Conservation (phyloP, 306 rosid genomes). For the Lablab purpureus region DNA sequence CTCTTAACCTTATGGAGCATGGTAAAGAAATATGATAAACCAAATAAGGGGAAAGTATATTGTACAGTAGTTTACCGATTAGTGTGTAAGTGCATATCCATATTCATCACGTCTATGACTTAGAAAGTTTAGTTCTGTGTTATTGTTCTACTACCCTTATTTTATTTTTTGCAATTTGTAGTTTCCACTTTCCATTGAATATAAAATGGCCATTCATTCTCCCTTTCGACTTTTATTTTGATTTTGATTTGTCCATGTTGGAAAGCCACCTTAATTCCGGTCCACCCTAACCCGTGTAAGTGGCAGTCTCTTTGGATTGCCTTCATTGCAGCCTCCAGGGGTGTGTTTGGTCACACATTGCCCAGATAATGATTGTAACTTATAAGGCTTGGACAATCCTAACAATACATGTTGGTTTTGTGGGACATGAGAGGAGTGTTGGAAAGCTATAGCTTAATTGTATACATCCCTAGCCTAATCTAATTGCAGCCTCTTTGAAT, state of each 20-base stretch:
- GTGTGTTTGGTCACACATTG: no score
- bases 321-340: no score
- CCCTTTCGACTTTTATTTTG: slow-evolving; percentile 15
- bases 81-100: background rate
- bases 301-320: no score
- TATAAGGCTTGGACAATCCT: no score
- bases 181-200: background rate
- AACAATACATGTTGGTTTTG: no score
- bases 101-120: background rate
- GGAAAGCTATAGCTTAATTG: no score
- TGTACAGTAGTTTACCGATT: background rate
- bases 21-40: background rate
- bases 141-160: slow-evolving; percentile 13
- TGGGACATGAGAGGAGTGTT: no score
- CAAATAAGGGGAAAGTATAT: background rate
- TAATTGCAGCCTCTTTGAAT: no score
- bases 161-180: background rate
- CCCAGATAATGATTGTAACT: no score
- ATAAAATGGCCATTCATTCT: slow-evolving; percentile 2
- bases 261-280: no score
- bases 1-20: background rate
- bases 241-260: background rate
- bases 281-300: no score
- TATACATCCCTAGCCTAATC: no score
- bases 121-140: background rate